Conservation (phyloP, 345 rosid species). For the Anacardium occidentale region DNA sequence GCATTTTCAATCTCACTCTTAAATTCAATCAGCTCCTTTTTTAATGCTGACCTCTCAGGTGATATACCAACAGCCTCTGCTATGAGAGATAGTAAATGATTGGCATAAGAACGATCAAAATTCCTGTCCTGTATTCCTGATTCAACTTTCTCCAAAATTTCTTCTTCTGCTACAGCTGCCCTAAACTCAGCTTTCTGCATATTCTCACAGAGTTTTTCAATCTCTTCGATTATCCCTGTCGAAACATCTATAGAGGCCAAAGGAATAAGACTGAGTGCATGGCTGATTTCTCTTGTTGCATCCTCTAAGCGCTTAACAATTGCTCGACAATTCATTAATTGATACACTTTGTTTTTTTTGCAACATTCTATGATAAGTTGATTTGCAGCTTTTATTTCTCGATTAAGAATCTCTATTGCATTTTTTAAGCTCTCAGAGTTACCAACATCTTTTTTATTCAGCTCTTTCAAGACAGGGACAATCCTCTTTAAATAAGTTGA, state of each 20-base stretch:
- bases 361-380: conserved; percentile 43
- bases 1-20: conserved; percentile 61
- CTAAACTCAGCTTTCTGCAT: conserved; percentile 60
- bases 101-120: conserved; percentile 60
- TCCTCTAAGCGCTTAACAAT: conserved; percentile 41
- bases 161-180: conserved; percentile 62
- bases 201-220: conserved; percentile 33
- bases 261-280: conserved; percentile 56
- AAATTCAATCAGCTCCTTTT: conserved; percentile 60
- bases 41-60: conserved; percentile 44
- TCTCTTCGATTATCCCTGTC: conserved; percentile 39
- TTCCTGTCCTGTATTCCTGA: conserved; percentile 66
- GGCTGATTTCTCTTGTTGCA: conserved; percentile 46
- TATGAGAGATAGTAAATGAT: conserved; percentile 48
- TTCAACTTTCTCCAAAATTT: conserved; percentile 60
- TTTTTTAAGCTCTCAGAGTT: conserved; percentile 43
- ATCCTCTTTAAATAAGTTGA: conserved; percentile 46
- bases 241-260: conserved; percentile 58
- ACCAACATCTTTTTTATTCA: conserved; percentile 34
- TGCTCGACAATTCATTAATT: conserved; percentile 53
- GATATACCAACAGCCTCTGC: conserved; percentile 63
- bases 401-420: conserved; percentile 50
- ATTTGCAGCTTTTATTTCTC: conserved; percentile 51
- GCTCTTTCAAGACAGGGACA: conserved; percentile 52
- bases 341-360: conserved; percentile 61